Evolutionary conservation across 225 moss, liverwort and hornwort species (phyloP).

Genomic region (Polytrichum commune): DNA sequence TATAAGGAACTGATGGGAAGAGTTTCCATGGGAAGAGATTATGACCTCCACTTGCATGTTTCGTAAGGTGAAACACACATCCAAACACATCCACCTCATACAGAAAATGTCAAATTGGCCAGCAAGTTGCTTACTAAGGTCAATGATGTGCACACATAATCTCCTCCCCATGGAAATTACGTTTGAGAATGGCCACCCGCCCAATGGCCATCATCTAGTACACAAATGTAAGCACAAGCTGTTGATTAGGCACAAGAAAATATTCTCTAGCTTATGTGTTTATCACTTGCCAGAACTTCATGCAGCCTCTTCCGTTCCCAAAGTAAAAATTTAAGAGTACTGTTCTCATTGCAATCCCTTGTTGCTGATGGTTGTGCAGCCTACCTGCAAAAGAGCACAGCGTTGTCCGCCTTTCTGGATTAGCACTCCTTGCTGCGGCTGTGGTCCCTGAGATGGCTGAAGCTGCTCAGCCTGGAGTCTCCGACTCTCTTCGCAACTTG

Average conservation of each 20-base stretch:
- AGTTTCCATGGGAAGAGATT: too few species aligned
- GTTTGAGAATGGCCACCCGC: too few species aligned
- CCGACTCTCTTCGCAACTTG: slow-evolving; percentile 84
- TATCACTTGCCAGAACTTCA: background rate
- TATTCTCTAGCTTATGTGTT: background rate
- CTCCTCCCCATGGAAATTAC: too few species aligned
- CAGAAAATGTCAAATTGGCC: too few species aligned
- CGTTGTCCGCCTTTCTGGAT: slow-evolving; percentile 50
- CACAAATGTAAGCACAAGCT: background rate
- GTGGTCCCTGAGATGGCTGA: slow-evolving; percentile 85
- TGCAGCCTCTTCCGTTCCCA: background rate
- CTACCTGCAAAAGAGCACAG: slow-evolving; percentile 47
- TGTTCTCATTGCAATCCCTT: too few species aligned
- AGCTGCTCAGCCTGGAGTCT: slow-evolving; percentile 83
- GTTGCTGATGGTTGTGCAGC: slow-evolving; percentile 12
- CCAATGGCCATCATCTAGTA: too few species aligned
- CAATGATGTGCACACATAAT: too few species aligned
- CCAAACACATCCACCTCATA: too few species aligned
- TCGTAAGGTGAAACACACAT: too few species aligned
- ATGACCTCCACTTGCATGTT: too few species aligned
- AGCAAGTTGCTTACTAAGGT: too few species aligned
- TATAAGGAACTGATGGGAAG: too few species aligned
- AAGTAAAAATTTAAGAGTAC: background rate
- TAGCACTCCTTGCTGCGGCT: slow-evolving; percentile 66
- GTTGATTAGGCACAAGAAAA: background rate